Evolutionary conservation across 2,329 filamentous ascomycete genomes (phyloP).

Genomic region (Orbilia javanica): DNA sequence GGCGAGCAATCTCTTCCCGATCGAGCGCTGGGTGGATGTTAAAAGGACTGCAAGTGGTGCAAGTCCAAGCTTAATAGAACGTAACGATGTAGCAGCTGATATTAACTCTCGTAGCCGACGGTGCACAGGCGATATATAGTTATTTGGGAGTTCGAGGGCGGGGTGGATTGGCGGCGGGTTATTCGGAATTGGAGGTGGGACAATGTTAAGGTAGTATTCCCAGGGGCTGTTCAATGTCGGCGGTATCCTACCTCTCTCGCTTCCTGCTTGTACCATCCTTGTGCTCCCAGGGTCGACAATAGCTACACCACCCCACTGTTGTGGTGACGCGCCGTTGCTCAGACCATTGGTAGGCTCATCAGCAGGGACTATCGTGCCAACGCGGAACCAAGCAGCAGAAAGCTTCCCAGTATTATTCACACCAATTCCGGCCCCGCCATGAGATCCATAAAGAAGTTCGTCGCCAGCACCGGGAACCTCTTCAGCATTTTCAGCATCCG

Average conservation of each 20-base stretch:
- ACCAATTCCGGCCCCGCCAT: conserved; percentile 69
- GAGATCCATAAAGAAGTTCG: conserved; percentile 67
- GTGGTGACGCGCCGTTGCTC: conserved; percentile 72
- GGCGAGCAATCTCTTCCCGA: conserved; percentile 88
- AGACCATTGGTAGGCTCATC: conserved; percentile 64
- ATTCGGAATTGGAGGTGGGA: conserved; percentile 72
- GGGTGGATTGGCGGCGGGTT: conserved; percentile 71
- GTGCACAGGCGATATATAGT: conserved; percentile 73
- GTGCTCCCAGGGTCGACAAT: conserved; percentile 88
- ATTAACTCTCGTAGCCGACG: conserved; percentile 85
- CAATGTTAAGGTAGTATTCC: conserved; percentile 89
- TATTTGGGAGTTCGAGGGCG: conserved; percentile 68
- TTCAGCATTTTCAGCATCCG: conserved; percentile 58
- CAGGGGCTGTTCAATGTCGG: conserved; percentile 81
- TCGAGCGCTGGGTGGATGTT: conserved; percentile 90
- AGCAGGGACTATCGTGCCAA: conserved; percentile 77
- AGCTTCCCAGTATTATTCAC: conserved; percentile 63
- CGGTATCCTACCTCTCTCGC: conserved; percentile 83
- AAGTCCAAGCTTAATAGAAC: conserved; percentile 87
- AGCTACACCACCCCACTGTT: conserved; percentile 86
- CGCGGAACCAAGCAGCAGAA: conserved; percentile 90
- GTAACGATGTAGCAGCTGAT: conserved; percentile 85
- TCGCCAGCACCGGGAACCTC: conserved; percentile 76
- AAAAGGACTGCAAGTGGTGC: conserved; percentile 89
- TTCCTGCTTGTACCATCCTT: conserved; percentile 91